These are phyloP conservation scores for Myrica gale DNA, from an alignment of 306 rosid genomes.

Conservation along the genomic window DNA sequence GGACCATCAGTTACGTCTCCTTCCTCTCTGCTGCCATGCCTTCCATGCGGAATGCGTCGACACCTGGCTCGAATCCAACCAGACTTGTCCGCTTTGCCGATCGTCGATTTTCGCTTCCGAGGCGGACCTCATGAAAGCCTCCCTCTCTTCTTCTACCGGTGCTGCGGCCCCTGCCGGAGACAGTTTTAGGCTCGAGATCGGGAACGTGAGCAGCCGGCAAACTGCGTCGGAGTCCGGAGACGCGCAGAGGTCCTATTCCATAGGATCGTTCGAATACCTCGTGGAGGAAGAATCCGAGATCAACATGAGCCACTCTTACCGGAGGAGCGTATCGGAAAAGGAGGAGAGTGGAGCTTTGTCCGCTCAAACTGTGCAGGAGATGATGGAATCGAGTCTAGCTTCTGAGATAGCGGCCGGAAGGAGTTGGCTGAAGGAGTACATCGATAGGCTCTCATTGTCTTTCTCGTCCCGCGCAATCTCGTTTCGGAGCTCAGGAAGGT, in stretches of 20 bases:
- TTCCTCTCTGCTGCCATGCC: constrained; percentile 75
- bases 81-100: constrained; percentile 77
- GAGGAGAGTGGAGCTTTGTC: constrained; percentile 29
- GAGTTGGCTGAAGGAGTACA: constrained; percentile 76
- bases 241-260: constrained; percentile 60
- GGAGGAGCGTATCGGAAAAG: constrained; percentile 56
- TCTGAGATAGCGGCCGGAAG: constrained; percentile 56
- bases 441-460: constrained; percentile 67
- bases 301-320: constrained; percentile 40
- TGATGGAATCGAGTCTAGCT: constrained; percentile 39
- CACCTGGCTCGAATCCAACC: constrained; percentile 67
- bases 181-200: constrained; percentile 65
- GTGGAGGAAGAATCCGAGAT: constrained; percentile 70
- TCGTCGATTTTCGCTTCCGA: constrained; percentile 52
- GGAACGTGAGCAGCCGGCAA: constrained; percentile 56
- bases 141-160: constrained; percentile 19
- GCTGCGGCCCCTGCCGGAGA: constrained; percentile 8
- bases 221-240: constrained; percentile 4
- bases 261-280: constrained; percentile 77
- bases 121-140: constrained; percentile 44
- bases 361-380: background rate
- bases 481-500: constrained; percentile 77
- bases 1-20: constrained; percentile 58
- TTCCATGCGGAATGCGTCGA: constrained; percentile 67
- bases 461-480: constrained; percentile 69